phyloP scores from a whole-genome alignment of 768 basidiomycete genomes.

The Tylopilus plumbeoviolaceoides region DNA sequence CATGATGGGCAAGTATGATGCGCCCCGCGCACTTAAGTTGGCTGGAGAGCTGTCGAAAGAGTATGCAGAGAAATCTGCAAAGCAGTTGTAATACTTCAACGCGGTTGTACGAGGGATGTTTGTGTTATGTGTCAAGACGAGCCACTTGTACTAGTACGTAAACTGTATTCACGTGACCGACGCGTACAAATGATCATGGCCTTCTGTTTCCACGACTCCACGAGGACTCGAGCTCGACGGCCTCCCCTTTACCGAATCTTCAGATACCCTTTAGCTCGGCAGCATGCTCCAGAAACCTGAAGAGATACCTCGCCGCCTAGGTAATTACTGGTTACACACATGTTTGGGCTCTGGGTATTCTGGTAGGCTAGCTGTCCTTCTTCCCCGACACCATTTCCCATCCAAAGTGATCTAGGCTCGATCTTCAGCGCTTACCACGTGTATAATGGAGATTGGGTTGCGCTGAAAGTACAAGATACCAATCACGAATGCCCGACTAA shows the following conservation, averaged over 20 bases:
- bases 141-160: background rate
- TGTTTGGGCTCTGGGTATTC: slow-evolving; percentile 71
- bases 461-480: slow-evolving; percentile 67
- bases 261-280: background rate
- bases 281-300: slow-evolving; percentile 16
- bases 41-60: slow-evolving; percentile 39
- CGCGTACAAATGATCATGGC: background rate
- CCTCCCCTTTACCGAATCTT: background rate
- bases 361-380: slow-evolving; percentile 38
- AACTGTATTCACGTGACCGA: background rate
- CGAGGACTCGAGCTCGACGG: no score
- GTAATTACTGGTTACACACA: slow-evolving; percentile 58
- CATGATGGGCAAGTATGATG: slow-evolving; percentile 68
- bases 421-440: slow-evolving; percentile 64
- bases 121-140: background rate
- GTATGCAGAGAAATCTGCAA: slow-evolving; percentile 14
- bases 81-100: slow-evolving; percentile 11
- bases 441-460: slow-evolving; percentile 55
- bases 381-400: background rate
- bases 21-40: slow-evolving; percentile 57
- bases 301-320: slow-evolving; percentile 38
- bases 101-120: slow-evolving; percentile 1
- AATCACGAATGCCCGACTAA: slow-evolving; percentile 78
- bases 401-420: slow-evolving; percentile 45
- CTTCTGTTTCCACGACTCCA: background rate